Base-by-base conservation (phyloP, 164 flowering plant genomes). In the Kingdonia uniflora region DNA sequence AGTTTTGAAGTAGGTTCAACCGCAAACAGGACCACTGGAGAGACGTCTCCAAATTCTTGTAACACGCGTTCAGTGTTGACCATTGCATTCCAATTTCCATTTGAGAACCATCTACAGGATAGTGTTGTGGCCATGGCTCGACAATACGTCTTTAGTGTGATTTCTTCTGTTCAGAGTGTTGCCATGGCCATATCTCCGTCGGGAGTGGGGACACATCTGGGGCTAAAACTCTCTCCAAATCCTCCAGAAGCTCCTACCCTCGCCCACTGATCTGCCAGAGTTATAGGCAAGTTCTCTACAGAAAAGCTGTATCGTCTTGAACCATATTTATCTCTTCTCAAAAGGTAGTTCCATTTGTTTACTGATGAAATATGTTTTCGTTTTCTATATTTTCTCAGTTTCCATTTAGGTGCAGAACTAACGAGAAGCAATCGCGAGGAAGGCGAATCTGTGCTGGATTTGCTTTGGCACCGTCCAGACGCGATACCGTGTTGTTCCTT, bases 31-130 rank as follows among this genome's bases (percentile, higher is more conserved):
- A 51, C 68, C 1, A 23, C 68, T 1, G 78, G 71, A 45, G 82
- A 76, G 37, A 59, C 59, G 0, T 44, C 80, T 12, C 24, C 78
- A 5, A 47, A 52, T 56, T 14, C 67, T 60, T 68, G 61, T 22
- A 76, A 46, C 54, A 35, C 64, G 37, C 73, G 91, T 21, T 79
- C 95, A 5, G 80, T 92, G 42, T 65, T 92, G 68, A 88, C 95
- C 0, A 88, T 92, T 53, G 99, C 99, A 6, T 92, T 92, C 61
- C 99, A 92, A 62, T 84, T 88, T 65, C 90, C 99, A 2, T 86
- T 76, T 61, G 97, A 88, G 71, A 77, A 44, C 64, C 79, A 76
- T 57, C 68, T 82, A 14, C 86, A 73, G 64, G 87, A 85, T 11
- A 82, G 77, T 64, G 80, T 88, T 33, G 95, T 88, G 5, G 68